phyloP scores from a whole-genome alignment of 768 basidiomycete genomes.

The Cytidiella melzeri region DNA sequence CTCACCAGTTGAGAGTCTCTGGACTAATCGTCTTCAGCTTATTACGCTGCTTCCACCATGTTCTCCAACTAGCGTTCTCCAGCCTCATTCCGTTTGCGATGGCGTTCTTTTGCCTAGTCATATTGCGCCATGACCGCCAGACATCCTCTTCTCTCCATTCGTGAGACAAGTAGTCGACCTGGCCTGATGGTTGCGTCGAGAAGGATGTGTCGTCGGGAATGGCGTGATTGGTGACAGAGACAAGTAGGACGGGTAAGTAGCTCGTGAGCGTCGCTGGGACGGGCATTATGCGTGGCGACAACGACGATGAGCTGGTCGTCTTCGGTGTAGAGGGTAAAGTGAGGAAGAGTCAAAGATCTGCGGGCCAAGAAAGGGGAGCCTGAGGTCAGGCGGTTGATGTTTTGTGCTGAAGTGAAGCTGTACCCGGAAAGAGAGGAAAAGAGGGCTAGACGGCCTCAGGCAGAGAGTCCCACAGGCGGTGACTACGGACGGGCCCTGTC shows the following conservation, averaged over 20 bases:
- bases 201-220: slow-evolving; percentile 73
- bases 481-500: slow-evolving; percentile 7
- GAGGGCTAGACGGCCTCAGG: slow-evolving; percentile 11
- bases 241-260: slow-evolving; percentile 65
- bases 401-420: slow-evolving; percentile 7
- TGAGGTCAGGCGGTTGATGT: slow-evolving; percentile 15
- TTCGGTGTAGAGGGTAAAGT: slow-evolving; percentile 3
- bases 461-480: slow-evolving; percentile 9
- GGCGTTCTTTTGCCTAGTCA: slow-evolving; percentile 98
- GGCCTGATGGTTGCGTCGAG: slow-evolving; percentile 79
- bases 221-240: slow-evolving; percentile 51
- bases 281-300: slow-evolving; percentile 17
- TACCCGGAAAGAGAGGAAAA: slow-evolving; percentile 8
- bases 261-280: slow-evolving; percentile 28
- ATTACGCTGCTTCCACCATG: slow-evolving; percentile 99
- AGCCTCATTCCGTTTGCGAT: slow-evolving; percentile 92
- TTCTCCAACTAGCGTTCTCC: slow-evolving; percentile 98
- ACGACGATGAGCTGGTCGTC: background rate
- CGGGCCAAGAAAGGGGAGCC: slow-evolving; percentile 5
- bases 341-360: slow-evolving; percentile 9
- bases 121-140: slow-evolving; percentile 96
- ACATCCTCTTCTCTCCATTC: slow-evolving; percentile 98
- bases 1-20: slow-evolving; percentile 97
- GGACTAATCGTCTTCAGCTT: slow-evolving; percentile 92
- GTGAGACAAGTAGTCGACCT: slow-evolving; percentile 98